Conservation (phyloP, 257 asterid species). For the Linderniella brevidens region DNA sequence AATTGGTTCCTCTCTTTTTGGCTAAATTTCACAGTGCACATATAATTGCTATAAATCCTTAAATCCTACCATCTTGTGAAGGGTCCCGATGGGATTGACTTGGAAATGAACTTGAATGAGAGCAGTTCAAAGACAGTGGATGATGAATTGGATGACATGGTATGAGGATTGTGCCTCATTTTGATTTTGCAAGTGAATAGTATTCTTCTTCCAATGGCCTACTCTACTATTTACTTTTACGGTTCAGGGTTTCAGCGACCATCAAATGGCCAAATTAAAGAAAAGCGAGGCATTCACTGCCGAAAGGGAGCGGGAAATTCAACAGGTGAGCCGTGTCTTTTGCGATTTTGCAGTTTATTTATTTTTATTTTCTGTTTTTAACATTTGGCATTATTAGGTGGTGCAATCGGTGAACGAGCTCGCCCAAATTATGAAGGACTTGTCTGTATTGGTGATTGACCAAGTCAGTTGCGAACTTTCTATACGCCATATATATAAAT, state of each 20-base stretch:
- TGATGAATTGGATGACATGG: conserved; percentile 84
- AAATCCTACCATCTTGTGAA: conserved; percentile 18
- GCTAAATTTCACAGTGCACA: no score
- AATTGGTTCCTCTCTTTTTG: no score
- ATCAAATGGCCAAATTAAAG: conserved; percentile 61
- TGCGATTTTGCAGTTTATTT: background rate
- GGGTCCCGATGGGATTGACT: conserved; percentile 95
- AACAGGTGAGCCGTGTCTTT: conserved; percentile 25
- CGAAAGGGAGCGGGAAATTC: conserved; percentile 66
- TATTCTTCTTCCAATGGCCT: background rate
- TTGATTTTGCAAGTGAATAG: background rate
- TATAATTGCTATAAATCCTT: conserved; percentile 7
- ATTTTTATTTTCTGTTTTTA: no score
- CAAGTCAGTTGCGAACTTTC: conserved; percentile 44
- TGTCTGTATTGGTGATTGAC: conserved; percentile 97
- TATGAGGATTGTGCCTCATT: conserved; percentile 20
- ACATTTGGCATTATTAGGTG: conserved; percentile 29
- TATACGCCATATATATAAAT: conserved; percentile 7
- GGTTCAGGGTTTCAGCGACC: conserved; percentile 52
- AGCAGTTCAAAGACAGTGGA: conserved; percentile 44
- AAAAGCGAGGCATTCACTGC: conserved; percentile 65
- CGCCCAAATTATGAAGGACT: conserved; percentile 98
- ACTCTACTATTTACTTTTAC: background rate
- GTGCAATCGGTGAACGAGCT: conserved; percentile 74
- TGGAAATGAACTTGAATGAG: conserved; percentile 91